Base-by-base conservation (phyloP, 768 basidiomycete species). In the Tricholoma saponaceum region DNA sequence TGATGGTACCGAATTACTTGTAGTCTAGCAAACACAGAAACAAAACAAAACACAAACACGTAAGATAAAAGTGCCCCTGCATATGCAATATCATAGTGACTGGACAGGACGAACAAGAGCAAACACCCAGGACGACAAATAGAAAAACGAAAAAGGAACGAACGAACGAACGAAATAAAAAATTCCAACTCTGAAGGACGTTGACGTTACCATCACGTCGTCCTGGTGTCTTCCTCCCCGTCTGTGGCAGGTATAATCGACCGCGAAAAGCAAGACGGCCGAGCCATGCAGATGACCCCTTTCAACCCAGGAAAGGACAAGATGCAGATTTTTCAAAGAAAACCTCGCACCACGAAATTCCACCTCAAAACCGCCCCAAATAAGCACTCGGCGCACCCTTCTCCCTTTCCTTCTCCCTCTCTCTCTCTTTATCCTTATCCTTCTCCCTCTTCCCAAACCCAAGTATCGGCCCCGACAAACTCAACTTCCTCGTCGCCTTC, bases 401-500 rank as follows among this genome's bases (percentile, higher is more conserved):
- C 56, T 61, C 59, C 58, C 41, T 59, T 57, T 32, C 26, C 56
- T 35, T 64, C 59, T 66, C 60, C 63, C 44, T 50, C 57, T 74
- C 75, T 59, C 70, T 73, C 22, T 77, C 76, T 62, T 73, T 77
- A 20, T 76, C 73, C 64, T 76, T 77, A 22, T 76, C 73, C 66
- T 76, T 83, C 54, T 86, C 82, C 63, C 73, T 78, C 70, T 72
- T 80, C 69, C 77, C 79, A 73, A 77, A 81, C 66, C 77, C 78
- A 60, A 89, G 81, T 51, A 83, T 82, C 51, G 85, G 83, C 51
- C 81, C 77, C 22, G 79, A 79, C 56, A 90, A 68, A 67, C 89
- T 91, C 70, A 91, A 70, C 73, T 91, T 90, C 55, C 87, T 76
- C 64, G 74, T 79, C 58, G 82, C 74, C 41, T 74, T 72, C 65